These are phyloP conservation scores for Geotrichum australiense DNA, from an alignment of 1,139 yeast genomes.

Conservation along the genomic window DNA sequence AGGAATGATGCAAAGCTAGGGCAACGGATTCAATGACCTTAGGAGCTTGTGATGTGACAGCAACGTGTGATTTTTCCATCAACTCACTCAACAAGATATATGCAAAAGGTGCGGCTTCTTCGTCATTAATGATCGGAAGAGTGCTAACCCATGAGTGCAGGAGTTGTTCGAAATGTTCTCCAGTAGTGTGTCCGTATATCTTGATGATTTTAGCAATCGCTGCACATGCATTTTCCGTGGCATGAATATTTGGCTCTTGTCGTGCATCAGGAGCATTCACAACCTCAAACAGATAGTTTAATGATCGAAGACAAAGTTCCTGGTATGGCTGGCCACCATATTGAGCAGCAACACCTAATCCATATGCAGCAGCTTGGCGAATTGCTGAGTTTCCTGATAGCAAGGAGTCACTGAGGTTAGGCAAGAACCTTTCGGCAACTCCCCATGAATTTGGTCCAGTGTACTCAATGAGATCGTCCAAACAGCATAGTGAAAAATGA, in stretches of 20 bases:
- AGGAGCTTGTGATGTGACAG: constrained; percentile 52
- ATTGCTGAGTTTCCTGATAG: constrained; percentile 56
- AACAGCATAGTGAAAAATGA: constrained; percentile 72
- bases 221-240: constrained; percentile 80
- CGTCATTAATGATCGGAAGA: constrained; percentile 77
- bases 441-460: constrained; percentile 62
- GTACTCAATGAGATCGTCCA: constrained; percentile 74
- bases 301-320: constrained; percentile 57
- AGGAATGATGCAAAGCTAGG: constrained; percentile 64
- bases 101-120: constrained; percentile 84
- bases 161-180: constrained; percentile 48
- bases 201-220: constrained; percentile 71
- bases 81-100: constrained; percentile 71
- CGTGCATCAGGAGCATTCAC: constrained; percentile 78
- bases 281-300: constrained; percentile 70
- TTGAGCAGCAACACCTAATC: constrained; percentile 83
- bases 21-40: constrained; percentile 65
- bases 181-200: constrained; percentile 42
- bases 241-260: constrained; percentile 72
- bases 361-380: constrained; percentile 82
- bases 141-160: constrained; percentile 73
- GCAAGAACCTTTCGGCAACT: constrained; percentile 58
- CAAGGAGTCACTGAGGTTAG: constrained; percentile 57
- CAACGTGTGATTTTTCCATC: constrained; percentile 61
- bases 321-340: constrained; percentile 59